Percentiles rank a stretch among this genome's conserved stretches.
These are phyloP conservation scores for Hygrocybe punicea DNA, from an alignment of 768 basidiomycete genomes.

Conservation along the genomic window DNA sequence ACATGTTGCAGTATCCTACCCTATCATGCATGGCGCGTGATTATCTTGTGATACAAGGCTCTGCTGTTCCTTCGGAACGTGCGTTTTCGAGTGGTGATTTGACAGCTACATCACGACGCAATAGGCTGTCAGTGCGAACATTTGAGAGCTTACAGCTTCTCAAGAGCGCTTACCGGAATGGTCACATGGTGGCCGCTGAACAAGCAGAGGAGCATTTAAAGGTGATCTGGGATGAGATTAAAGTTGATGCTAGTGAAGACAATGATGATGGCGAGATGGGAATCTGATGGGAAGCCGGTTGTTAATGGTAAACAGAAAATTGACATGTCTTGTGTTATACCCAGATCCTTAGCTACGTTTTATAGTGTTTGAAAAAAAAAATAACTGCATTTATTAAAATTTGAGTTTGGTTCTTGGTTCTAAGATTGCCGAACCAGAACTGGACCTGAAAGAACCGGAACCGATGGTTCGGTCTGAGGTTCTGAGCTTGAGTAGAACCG, in stretches of 20 bases:
- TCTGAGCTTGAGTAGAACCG: not conserved
- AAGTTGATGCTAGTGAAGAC: not conserved
- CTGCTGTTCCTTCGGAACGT: conserved; percentile 24
- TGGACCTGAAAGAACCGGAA: not conserved
- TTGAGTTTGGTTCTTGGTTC: not conserved
- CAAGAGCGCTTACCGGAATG: conserved; percentile 28
- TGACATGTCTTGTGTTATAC: too few species aligned
- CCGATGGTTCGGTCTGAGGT: too few species aligned
- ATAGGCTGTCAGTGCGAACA: conserved; percentile 17
- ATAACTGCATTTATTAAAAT: not conserved
- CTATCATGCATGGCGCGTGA: conserved; percentile 23
- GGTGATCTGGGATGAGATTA: not conserved
- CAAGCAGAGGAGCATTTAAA: conserved; percentile 10
- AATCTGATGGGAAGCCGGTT: too few species aligned
- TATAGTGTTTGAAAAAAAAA: not conserved
- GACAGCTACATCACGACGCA: conserved; percentile 19
- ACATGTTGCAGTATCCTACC: conserved; percentile 22
- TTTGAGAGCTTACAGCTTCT: conserved; percentile 30
- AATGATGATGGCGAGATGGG: not conserved
- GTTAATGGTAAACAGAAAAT: too few species aligned
- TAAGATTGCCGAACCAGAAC: not conserved
- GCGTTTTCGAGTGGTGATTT: conserved; percentile 27
- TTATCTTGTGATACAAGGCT: conserved; percentile 30
- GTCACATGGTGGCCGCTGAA: conserved; percentile 19
- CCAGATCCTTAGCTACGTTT: too few species aligned